Conservation (phyloP, 2,329 filamentous ascomycete genomes). For the Fonsecaea multimorphosa region DNA sequence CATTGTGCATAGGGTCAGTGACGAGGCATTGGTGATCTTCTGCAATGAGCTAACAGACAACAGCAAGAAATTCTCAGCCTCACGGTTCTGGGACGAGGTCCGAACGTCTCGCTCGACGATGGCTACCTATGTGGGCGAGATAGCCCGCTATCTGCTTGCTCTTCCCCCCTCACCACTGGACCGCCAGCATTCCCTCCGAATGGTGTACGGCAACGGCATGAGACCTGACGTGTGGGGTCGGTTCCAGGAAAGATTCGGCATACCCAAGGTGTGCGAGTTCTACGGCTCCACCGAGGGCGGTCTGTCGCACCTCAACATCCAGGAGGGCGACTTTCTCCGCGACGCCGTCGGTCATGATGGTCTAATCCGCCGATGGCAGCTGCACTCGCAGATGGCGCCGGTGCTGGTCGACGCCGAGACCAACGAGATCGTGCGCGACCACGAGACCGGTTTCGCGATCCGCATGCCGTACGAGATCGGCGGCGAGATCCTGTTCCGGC, state of each 20-base stretch:
- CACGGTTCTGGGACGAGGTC: slow-evolving; percentile 33
- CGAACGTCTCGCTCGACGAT: slow-evolving; percentile 56
- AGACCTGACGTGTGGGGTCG: slow-evolving; percentile 55
- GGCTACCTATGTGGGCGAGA: slow-evolving; percentile 61
- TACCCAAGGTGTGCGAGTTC: slow-evolving; percentile 69
- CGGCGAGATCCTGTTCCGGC: slow-evolving; percentile 74
- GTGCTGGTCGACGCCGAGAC: slow-evolving; percentile 72
- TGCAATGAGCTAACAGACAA: not conserved
- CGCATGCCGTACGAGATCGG: slow-evolving; percentile 70
- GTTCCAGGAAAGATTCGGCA: slow-evolving; percentile 47
- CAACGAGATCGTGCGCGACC: slow-evolving; percentile 68
- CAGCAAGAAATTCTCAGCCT: slow-evolving; percentile 30
- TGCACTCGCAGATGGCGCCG: slow-evolving; percentile 65
- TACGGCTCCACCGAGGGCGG: slow-evolving; percentile 79
- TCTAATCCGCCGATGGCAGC: slow-evolving; percentile 59
- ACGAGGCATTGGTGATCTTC: slow-evolving; percentile 68
- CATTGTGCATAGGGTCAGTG: slow-evolving; percentile 61
- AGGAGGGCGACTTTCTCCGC: slow-evolving; percentile 66
- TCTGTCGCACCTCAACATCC: slow-evolving; percentile 65
- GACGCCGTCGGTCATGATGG: slow-evolving; percentile 75
- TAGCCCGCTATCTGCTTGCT: slow-evolving; percentile 55
- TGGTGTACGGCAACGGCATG: slow-evolving; percentile 55
- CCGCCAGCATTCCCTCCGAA: slow-evolving; percentile 50
- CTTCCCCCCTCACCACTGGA: slow-evolving; percentile 53
- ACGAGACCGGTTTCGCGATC: slow-evolving; percentile 69